Evolutionary conservation across 768 basidiomycete species (phyloP).

Genomic region (Tubosaeta sp.): DNA sequence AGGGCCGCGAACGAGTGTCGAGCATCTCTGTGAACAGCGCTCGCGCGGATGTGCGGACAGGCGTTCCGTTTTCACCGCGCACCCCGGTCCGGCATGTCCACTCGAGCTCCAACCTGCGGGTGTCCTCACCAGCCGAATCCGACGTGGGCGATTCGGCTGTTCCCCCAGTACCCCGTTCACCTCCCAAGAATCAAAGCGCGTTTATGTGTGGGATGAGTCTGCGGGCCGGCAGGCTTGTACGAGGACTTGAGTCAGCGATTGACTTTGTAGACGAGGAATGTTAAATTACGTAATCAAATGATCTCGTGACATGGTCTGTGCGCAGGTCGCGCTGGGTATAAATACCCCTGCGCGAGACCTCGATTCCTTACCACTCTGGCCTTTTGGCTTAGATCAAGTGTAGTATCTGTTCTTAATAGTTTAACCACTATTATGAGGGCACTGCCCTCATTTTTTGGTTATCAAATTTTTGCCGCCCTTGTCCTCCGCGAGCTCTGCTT

Average conservation of each 20-base stretch:
- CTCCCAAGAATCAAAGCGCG: slow-evolving; percentile 24
- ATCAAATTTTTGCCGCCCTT: slow-evolving; percentile 38
- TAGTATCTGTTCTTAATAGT: slow-evolving; percentile 72
- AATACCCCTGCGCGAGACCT: not conserved
- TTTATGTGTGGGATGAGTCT: slow-evolving; percentile 33
- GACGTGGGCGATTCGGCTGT: slow-evolving; percentile 7
- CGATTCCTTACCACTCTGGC: slow-evolving; percentile 33
- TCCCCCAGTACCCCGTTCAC: slow-evolving; percentile 7
- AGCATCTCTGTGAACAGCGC: slow-evolving; percentile 1
- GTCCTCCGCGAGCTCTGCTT: slow-evolving; percentile 13
- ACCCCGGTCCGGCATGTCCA: slow-evolving; percentile 16
- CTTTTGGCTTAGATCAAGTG: slow-evolving; percentile 76
- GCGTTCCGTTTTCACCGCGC: not conserved
- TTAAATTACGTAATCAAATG: slow-evolving; percentile 2
- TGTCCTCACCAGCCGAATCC: slow-evolving; percentile 7
- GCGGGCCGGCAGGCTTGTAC: slow-evolving; percentile 35
- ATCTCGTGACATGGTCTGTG: slow-evolving; percentile 15
- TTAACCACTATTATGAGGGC: slow-evolving; percentile 55
- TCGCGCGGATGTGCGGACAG: not conserved
- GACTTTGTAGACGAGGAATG: slow-evolving; percentile 37
- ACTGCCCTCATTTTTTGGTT: slow-evolving; percentile 52
- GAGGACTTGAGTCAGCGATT: slow-evolving; percentile 36
- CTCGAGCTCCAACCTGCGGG: slow-evolving; percentile 27
- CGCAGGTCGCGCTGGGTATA: slow-evolving; percentile 8
- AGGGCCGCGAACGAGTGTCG: not conserved